Evolutionary conservation across 495 filamentous ascomycete species (phyloP), one percentile per base, ranked within the genome.

Genomic region (Aspergillus nidulans): DNA sequence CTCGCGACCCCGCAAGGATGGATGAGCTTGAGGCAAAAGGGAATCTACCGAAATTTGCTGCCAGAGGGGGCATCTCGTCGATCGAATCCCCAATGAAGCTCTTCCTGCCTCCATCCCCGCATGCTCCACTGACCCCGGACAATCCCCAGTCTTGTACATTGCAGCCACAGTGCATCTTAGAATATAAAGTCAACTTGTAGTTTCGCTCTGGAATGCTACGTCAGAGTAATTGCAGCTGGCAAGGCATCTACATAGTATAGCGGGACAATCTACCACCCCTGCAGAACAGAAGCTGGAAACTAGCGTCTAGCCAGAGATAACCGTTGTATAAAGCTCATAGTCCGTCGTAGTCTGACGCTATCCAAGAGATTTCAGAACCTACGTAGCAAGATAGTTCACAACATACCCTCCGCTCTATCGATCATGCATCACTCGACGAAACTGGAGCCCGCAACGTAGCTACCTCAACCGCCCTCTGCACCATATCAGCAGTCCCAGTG

Each of bases 401-500:
- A 30, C 26, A 30, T 30, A 30, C 26, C 4, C 10, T 30, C 26
- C 4, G 26, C 10, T 10, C 26, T 30, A 10, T 39, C 15, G 36
- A 12, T 36, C n/a, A 4, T 34, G 30, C 15, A 34, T 34, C 9
- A 10, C 30, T 7, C 4, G 30, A 2, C 9, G 26, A 28, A 6
- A 12, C 9, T 12, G 30, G 30, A 34, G 30, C 30, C 15, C 21
- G 40, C 40, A 43, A 12, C 4, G 16, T 30, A 25, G 52, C 52
- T 12, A 56, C 10, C 19, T 44, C 45, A 15, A 50, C 46, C 2
- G 18, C 12, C 12, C 54, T 34, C 47, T 9, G 18, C 18, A n/a
- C 23, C 6, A 13, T 52, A 10, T 43, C 52, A 3, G 47, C 30
- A 10, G 39, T 61, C 32, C 63, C 65, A 36, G 63, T 69, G 47